These are phyloP conservation scores for Eurotiales sp. DNA, from an alignment of 2,329 filamentous ascomycete species.

Conservation along the genomic window DNA sequence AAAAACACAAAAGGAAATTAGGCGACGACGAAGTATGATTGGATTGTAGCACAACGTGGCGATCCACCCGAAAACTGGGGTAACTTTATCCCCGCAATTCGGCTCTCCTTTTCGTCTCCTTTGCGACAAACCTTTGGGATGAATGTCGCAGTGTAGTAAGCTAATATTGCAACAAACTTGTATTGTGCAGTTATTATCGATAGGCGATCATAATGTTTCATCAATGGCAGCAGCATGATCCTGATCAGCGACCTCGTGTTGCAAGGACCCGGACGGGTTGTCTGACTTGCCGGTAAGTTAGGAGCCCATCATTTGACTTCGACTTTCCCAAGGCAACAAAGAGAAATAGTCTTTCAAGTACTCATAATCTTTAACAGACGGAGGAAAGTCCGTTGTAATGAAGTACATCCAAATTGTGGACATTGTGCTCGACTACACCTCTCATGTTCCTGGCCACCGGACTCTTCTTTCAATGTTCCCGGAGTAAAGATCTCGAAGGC, in stretches of 20 bases:
- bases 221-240: slow-evolving; percentile 13
- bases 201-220: slow-evolving; percentile 9
- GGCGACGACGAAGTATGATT: neutral
- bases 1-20: slow-evolving; percentile 3
- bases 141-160: neutral
- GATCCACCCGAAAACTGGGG: neutral
- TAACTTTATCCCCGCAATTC: slow-evolving; percentile 4
- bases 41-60: neutral
- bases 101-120: neutral
- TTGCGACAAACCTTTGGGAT: neutral
- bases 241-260: slow-evolving; percentile 10
- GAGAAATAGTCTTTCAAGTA: neutral
- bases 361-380: slow-evolving; percentile 41
- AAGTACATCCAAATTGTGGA: slow-evolving; percentile 50
- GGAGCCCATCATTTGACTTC: too few relatives aligned
- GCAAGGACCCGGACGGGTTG: slow-evolving; percentile 11
- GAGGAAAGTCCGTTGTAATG: slow-evolving; percentile 55
- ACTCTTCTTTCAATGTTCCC: slow-evolving; percentile 16
- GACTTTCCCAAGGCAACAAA: neutral
- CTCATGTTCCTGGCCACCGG: slow-evolving; percentile 49
- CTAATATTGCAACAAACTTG: neutral
- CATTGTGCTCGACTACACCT: slow-evolving; percentile 54
- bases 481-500: neutral
- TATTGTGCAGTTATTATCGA: too few relatives aligned
- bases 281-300: slow-evolving; percentile 11